Conservation (phyloP, 768 basidiomycete species). For the Aureoboletus auriporus region DNA sequence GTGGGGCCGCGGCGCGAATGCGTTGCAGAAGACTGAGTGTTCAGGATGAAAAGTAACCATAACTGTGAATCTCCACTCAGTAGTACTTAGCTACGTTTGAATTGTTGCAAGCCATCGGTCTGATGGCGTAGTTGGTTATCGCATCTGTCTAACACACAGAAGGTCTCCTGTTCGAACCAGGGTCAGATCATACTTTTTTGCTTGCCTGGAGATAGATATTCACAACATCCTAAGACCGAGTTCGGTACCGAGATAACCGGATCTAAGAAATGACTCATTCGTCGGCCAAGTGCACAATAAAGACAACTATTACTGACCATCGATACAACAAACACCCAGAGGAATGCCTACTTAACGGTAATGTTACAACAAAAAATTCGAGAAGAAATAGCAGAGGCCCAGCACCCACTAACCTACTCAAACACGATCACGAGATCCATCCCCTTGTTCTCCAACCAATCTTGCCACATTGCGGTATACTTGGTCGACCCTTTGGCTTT, state of each 20-base stretch:
- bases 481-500: slow-evolving; percentile 18
- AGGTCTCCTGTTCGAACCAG: slow-evolving; percentile 23
- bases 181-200: slow-evolving; percentile 12
- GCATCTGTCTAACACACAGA: slow-evolving; percentile 76
- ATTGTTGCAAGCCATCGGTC: slow-evolving; percentile 7
- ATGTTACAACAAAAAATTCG: not conserved
- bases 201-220: too few relatives aligned
- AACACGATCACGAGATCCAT: slow-evolving; percentile 35
- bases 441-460: slow-evolving; percentile 36
- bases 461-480: slow-evolving; percentile 36
- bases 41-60: too few relatives aligned
- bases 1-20: too few relatives aligned
- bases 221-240: too few relatives aligned
- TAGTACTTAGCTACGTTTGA: too few relatives aligned
- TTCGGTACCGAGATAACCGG: too few relatives aligned
- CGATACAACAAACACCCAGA: not conserved
- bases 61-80: too few relatives aligned
- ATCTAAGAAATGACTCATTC: too few relatives aligned
- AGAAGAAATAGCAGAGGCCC: too few relatives aligned
- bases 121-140: slow-evolving; percentile 82
- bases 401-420: slow-evolving; percentile 8
- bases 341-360: not conserved
- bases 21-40: too few relatives aligned
- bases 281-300: too few relatives aligned
- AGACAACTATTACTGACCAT: too few relatives aligned